phyloP scores from a whole-genome alignment of 1,284 basidiomycete species.

The Ustilago cynodontis region DNA sequence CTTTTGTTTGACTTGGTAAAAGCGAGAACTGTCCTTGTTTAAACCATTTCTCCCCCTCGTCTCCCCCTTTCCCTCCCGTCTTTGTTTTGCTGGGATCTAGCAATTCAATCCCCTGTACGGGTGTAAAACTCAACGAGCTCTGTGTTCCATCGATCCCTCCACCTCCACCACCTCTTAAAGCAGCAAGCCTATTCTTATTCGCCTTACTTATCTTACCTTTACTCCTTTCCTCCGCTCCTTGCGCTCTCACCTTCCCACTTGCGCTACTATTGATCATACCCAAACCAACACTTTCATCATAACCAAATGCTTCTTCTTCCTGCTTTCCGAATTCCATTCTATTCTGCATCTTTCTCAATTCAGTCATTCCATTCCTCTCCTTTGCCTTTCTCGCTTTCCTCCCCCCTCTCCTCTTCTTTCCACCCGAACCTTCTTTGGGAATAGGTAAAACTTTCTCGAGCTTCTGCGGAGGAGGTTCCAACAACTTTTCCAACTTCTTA shows the following conservation, averaged over 20 bases:
- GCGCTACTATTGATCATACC: conserved; percentile 88
- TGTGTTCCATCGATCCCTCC: conserved; percentile 76
- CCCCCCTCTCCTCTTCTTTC: conserved; percentile 87
- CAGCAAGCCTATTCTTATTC: conserved; percentile 82
- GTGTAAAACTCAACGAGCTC: conserved; percentile 92
- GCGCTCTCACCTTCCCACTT: conserved; percentile 88
- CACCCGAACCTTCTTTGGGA: conserved; percentile 91
- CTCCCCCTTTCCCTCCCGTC: conserved; percentile 30
- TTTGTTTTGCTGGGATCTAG: conserved; percentile 69
- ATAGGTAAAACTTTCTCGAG: conserved; percentile 94
- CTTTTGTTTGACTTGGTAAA: conserved; percentile 43
- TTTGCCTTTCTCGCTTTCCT: conserved; percentile 95
- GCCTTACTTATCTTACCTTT: conserved; percentile 96
- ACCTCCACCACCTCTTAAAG: conserved; percentile 51
- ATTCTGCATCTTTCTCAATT: conserved; percentile 95
- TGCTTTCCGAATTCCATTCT: conserved; percentile 94
- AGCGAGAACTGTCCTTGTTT: conserved; percentile 69
- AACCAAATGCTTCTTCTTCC: conserved; percentile 94
- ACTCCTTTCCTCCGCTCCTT: conserved; percentile 85
- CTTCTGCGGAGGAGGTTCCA: conserved; percentile 93
- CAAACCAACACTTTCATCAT: conserved; percentile 94
- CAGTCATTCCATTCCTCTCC: conserved; percentile 95
- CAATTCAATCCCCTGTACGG: conserved; percentile 80
- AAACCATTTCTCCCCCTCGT: conserved; percentile 71
- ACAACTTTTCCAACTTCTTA: conserved; percentile 88